Evolutionary conservation across 257 asterid species (phyloP).

Genomic region (Plantago elongata): DNA sequence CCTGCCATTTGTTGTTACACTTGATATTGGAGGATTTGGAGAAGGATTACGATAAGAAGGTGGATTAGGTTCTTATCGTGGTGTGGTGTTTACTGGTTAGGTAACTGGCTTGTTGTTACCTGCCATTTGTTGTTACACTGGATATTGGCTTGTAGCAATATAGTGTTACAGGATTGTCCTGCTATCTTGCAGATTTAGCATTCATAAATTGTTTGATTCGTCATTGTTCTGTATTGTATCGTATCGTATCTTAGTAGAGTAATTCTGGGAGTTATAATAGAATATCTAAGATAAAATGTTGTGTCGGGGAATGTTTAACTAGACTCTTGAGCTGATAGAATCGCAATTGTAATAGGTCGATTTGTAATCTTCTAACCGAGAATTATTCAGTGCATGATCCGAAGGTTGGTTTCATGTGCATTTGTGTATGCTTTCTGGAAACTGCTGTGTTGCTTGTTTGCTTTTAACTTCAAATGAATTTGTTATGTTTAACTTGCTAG

Average conservation of each 20-base stretch:
- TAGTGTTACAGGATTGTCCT: background rate
- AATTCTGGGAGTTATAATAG: slow-evolving; percentile 10
- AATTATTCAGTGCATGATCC: too few relatives aligned
- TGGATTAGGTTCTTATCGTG: slow-evolving; percentile 2
- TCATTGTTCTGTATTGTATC: slow-evolving; percentile 9
- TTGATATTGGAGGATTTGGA: slow-evolving; percentile 61
- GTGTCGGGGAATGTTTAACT: slow-evolving; percentile 10
- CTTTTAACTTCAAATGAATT: too few relatives aligned
- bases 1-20: too few relatives aligned
- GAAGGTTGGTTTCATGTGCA: too few relatives aligned
- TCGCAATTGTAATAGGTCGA: slow-evolving; percentile 1
- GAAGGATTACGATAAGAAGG: slow-evolving; percentile 30
- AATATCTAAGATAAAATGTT: slow-evolving; percentile 4
- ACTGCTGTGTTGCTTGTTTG: too few relatives aligned
- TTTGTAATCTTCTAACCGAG: too few relatives aligned
- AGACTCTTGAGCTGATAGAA: slow-evolving; percentile 1
- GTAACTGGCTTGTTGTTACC: background rate
- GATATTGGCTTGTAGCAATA: background rate
- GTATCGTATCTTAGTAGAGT: background rate
- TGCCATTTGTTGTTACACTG: slow-evolving; percentile 1
- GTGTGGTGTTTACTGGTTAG: slow-evolving; percentile 11
- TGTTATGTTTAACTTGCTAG: too few relatives aligned
- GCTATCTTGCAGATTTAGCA: slow-evolving; percentile 4
- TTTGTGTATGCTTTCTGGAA: too few relatives aligned
- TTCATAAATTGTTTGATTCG: slow-evolving; percentile 17